Evolutionary conservation across 2,329 filamentous ascomycete genomes (phyloP).

Genomic region (Phialemonium atrogriseum): DNA sequence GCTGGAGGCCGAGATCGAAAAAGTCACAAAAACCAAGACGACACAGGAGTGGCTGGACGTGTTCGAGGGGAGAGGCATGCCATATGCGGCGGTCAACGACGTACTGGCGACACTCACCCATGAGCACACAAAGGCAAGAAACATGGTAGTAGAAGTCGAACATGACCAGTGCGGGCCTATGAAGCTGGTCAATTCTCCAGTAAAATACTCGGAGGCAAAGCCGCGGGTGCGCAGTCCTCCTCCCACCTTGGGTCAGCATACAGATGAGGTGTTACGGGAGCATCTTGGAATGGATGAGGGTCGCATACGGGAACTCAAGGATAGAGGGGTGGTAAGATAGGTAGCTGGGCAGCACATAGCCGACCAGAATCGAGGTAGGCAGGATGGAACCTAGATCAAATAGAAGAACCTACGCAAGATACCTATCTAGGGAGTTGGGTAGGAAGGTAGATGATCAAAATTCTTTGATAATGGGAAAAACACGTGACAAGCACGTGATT

Average conservation of each 20-base stretch:
- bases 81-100: conserved; percentile 88
- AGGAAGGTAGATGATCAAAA: too few species aligned
- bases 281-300: conserved; percentile 51
- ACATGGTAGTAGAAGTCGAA: conserved; percentile 84
- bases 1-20: conserved; percentile 73
- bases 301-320: conserved; percentile 54
- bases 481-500: conserved; percentile 1
- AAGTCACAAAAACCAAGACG: conserved; percentile 64
- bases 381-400: background rate
- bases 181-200: conserved; percentile 85
- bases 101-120: conserved; percentile 78
- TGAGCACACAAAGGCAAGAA: conserved; percentile 72
- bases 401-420: too few species aligned
- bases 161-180: conserved; percentile 78
- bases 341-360: background rate
- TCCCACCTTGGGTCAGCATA: conserved; percentile 82
- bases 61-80: conserved; percentile 87
- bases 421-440: too few species aligned
- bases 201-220: conserved; percentile 82
- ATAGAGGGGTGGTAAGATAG: conserved; percentile 57
- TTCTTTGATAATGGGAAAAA: background rate
- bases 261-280: conserved; percentile 62
- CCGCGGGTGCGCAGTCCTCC: conserved; percentile 71
- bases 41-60: conserved; percentile 82
- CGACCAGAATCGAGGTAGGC: background rate